Evolutionary conservation across 2,329 filamentous ascomycete species (phyloP), one percentile per base, ranked within the genome.

Genomic region (Colletotrichum siamense): DNA sequence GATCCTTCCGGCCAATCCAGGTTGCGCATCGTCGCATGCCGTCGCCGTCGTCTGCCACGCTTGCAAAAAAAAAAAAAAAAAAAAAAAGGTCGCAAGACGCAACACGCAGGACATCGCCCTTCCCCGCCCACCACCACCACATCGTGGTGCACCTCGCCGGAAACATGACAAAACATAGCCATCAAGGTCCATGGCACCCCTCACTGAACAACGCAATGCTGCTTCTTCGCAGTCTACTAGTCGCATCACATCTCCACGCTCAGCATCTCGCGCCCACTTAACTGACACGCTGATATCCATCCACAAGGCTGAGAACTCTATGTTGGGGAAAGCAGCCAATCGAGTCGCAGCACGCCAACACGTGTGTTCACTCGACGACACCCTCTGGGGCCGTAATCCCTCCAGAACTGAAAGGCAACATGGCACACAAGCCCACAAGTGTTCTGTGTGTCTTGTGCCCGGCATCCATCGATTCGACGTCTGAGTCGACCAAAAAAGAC

Each of bases 271-370:
- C 61, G 34, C 26, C 36, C 36, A 67, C 44, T 49, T 22, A 10
- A 49, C 49, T 59, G 62, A 67, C 69, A 75, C 73, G 62, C 64
- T 62, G 55, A 15, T 57, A 49, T 28, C 55, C 49, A 67, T 67
- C 71, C 70, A 76, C 70, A 74, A 69, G 74, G 74, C 74, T 76
- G 73, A 76, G 69, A 61, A 66, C 28, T 30, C 30, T 62, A 62
- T 30, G 26, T 52, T 39, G 13, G 44, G 12, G 15, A 15, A 16
- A 63, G 24, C 34, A 76, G 64, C 74, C 74, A 76, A 76, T 76
- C 70, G 74, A 76, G 74, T 59, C 22, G 57, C 64, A 55, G 59
- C 24, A 28, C 57, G 52, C 32, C 44, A n/a, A 65, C 74, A 76
- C 74, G 74, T 76, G 73, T 59, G 57, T n/a, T 69, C 24, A 28